A percentile compares a stretch with the other conserved stretches of the same genome.
phyloP scores from a whole-genome alignment of 176 grass and related monocot species.

The Zizania latifolia region DNA sequence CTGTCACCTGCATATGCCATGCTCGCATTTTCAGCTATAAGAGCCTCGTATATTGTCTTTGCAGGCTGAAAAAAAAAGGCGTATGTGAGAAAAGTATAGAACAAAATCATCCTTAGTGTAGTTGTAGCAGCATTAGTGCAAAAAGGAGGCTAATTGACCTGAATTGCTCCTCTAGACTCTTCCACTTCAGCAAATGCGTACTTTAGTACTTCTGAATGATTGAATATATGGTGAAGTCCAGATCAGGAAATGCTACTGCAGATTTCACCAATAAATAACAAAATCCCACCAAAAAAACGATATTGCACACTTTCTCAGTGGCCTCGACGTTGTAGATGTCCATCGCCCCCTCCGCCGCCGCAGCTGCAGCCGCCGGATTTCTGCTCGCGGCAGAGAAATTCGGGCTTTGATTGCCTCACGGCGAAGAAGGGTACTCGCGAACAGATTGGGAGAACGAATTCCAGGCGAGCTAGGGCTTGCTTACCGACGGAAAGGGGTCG shows the following conservation, averaged over 20 bases:
- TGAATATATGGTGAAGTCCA: not conserved
- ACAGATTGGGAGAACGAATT: not conserved
- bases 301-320: no score
- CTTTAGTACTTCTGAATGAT: conserved; percentile 79
- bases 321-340: conserved; percentile 75
- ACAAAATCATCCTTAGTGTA: not conserved
- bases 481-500: no score
- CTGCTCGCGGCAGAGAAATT: not conserved
- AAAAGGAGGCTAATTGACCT: conserved; percentile 41
- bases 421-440: not conserved
- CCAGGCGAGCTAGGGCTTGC: no score
- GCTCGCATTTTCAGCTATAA: conserved; percentile 53
- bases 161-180: conserved; percentile 78
- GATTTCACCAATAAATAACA: conserved; percentile 13
- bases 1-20: conserved; percentile 84
- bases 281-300: no score
- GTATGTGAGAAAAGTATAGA: conserved; percentile 17
- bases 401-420: not conserved
- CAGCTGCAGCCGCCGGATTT: not conserved
- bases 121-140: conserved; percentile 12
- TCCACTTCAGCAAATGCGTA: conserved; percentile 93
- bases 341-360: conserved; percentile 1
- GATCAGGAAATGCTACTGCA: not conserved
- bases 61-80: conserved; percentile 49
- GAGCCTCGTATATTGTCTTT: conserved; percentile 80